phyloP scores from a whole-genome alignment of 2,329 filamentous ascomycete genomes.

The Hysterium pulicare region DNA sequence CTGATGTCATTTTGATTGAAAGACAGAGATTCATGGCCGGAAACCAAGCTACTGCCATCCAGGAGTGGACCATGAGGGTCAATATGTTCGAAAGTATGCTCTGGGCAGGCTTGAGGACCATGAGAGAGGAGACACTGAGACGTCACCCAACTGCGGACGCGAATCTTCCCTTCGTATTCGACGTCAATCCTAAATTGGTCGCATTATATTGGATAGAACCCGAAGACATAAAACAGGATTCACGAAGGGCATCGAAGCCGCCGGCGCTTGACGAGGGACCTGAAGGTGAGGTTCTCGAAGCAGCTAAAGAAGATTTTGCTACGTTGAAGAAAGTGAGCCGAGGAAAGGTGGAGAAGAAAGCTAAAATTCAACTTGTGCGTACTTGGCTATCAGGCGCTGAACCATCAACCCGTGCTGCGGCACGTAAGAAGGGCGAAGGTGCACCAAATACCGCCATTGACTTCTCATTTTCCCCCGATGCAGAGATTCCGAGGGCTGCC shows the following conservation, averaged over 20 bases:
- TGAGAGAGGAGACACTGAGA: constrained; percentile 40
- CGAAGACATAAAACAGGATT: constrained; percentile 5
- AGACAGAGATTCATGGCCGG: constrained; percentile 62
- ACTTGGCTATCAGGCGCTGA: constrained; percentile 22
- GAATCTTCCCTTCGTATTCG: constrained; percentile 15
- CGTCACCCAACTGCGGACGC: neutral
- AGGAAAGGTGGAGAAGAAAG: constrained; percentile 49
- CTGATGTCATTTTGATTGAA: constrained; percentile 69
- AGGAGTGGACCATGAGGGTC: constrained; percentile 80
- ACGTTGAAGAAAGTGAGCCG: constrained; percentile 36
- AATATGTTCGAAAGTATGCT: constrained; percentile 82
- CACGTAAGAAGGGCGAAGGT: neutral
- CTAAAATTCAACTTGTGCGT: constrained; percentile 61
- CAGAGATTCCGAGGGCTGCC: constrained; percentile 31
- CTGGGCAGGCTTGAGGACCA: constrained; percentile 63
- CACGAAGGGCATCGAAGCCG: neutral
- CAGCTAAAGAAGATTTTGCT: constrained; percentile 14
- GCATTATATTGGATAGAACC: constrained; percentile 34
- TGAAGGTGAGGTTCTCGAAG: constrained; percentile 18
- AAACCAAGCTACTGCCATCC: constrained; percentile 58
- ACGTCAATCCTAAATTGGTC: constrained; percentile 37
- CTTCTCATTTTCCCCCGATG: constrained; percentile 30
- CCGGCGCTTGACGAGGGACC: constrained; percentile 6
- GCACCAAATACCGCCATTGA: constrained; percentile 7
- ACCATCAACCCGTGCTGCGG: neutral